These are phyloP conservation scores for Boletus subluridellus DNA, from an alignment of 1,284 basidiomycete species.

Conservation along the genomic window DNA sequence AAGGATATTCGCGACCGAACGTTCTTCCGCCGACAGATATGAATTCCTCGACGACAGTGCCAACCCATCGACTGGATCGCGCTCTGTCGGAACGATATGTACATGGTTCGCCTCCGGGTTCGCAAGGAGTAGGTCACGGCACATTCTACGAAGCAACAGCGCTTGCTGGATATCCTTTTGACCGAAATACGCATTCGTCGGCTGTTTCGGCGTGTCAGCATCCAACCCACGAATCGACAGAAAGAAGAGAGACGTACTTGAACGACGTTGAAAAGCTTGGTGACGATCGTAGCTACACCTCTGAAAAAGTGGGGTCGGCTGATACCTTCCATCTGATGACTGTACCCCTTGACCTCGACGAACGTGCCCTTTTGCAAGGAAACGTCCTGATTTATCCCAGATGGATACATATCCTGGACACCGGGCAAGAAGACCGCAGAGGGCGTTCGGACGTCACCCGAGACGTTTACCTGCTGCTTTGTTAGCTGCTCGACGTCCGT, in stretches of 20 bases:
- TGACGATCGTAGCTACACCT: conserved; percentile 93
- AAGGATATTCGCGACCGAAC: conserved; percentile 67
- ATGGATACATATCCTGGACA: conserved; percentile 82
- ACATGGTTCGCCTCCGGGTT: conserved; percentile 69
- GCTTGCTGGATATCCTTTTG: conserved; percentile 99
- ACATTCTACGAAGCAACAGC: conserved; percentile 80
- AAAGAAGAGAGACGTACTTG: conserved; percentile 50
- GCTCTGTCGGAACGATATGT: conserved; percentile 81
- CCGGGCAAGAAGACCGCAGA: conserved; percentile 79
- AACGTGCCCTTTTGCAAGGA: conserved; percentile 81
- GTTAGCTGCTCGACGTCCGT: conserved; percentile 57
- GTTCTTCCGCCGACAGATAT: conserved; percentile 71
- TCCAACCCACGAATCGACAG: background rate
- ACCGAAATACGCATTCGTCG: conserved; percentile 91
- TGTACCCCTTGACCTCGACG: conserved; percentile 85
- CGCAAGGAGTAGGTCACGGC: conserved; percentile 75
- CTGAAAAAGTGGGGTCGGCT: conserved; percentile 90
- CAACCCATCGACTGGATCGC: conserved; percentile 61
- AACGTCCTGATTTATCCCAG: conserved; percentile 81
- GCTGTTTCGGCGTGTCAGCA: conserved; percentile 45
- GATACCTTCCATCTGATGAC: conserved; percentile 82
- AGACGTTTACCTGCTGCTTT: conserved; percentile 28
- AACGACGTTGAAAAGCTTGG: conserved; percentile 91
- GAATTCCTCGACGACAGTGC: conserved; percentile 91
- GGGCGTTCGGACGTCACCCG: conserved; percentile 38